Evolutionary conservation across 345 rosid species (phyloP).

Genomic region (Rubroshorea leprosula): DNA sequence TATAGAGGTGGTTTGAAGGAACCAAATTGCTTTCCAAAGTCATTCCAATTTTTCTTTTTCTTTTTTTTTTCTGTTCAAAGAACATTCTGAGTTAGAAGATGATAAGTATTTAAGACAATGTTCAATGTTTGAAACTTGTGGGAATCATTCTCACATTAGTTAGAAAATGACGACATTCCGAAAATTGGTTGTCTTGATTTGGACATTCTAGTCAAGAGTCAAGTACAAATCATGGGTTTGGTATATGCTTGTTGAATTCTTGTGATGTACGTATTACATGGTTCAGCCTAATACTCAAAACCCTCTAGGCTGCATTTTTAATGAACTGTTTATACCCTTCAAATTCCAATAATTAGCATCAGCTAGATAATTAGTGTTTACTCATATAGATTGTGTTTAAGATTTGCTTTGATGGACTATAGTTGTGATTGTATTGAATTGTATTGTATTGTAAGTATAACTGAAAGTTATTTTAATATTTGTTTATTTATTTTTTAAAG

Average conservation of each 20-base stretch:
- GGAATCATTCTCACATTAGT: constrained; percentile 5
- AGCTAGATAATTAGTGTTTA: no score
- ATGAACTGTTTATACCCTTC: no score
- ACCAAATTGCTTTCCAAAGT: not conserved
- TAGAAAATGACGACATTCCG: constrained; percentile 14
- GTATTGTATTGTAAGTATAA: no score
- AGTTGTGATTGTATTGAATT: no score
- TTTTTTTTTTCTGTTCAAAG: not conserved
- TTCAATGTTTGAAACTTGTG: constrained; percentile 5
- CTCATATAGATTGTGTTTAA: no score
- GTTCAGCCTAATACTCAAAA: not conserved
- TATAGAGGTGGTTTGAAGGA: not conserved
- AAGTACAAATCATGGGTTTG: not conserved
- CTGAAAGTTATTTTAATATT: no score
- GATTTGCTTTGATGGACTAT: no score
- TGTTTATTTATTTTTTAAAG: no score
- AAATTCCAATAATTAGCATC: no score
- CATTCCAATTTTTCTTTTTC: not conserved
- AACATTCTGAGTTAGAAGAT: constrained; percentile 11
- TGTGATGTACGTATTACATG: no score
- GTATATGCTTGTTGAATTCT: no score
- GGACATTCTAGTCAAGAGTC: not conserved
- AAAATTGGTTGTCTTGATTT: not conserved
- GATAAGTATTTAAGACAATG: constrained; percentile 15
- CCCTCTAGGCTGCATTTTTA: no score